A percentile compares a stretch with the other conserved stretches of the same genome.
Evolutionary conservation across 306 rosid genomes (phyloP).

Genomic region (Gleditsia sinensis): DNA sequence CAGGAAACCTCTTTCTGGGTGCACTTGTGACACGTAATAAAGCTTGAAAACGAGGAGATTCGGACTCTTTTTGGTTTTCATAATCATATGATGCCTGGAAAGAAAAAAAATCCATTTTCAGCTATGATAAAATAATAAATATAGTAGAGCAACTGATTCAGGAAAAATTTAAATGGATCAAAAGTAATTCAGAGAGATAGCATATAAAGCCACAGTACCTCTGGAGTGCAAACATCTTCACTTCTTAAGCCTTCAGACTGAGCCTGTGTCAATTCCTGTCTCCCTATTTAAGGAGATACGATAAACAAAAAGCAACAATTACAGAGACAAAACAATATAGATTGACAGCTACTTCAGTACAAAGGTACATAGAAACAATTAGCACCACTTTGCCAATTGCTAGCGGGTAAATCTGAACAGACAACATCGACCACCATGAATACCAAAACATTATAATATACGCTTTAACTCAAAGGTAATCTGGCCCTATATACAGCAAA

Average conservation of each 20-base stretch:
- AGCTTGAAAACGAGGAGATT: slow-evolving; percentile 99
- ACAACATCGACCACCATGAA: slow-evolving; percentile 25
- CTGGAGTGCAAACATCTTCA: slow-evolving; percentile 86
- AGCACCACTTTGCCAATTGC: background rate
- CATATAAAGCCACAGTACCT: slow-evolving; percentile 50
- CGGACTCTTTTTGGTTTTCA: slow-evolving; percentile 98
- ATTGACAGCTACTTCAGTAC: slow-evolving; percentile 18
- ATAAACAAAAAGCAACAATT: slow-evolving; percentile 36
- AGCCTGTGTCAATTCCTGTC: slow-evolving; percentile 52
- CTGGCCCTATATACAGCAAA: background rate
- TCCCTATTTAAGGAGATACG: slow-evolving; percentile 55
- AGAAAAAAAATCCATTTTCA: slow-evolving; percentile 34
- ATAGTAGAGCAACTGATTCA: slow-evolving; percentile 14
- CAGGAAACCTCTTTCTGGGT: slow-evolving; percentile 87
- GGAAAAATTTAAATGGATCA: slow-evolving; percentile 9
- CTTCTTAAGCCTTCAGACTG: slow-evolving; percentile 67
- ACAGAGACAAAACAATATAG: slow-evolving; percentile 18
- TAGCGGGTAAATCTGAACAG: slow-evolving; percentile 5
- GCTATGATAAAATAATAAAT: slow-evolving; percentile 29
- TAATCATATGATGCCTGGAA: slow-evolving; percentile 76
- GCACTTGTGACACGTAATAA: slow-evolving; percentile 93
- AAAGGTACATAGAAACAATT: slow-evolving; percentile 27
- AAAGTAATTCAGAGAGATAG: slow-evolving; percentile 10
- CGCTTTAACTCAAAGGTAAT: background rate
- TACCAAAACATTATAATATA: background rate